Percentiles rank a stretch among this genome's conserved stretches.
Evolutionary conservation across 768 basidiomycete genomes (phyloP).

Genomic region (Rubroboletus pulcherrimus): DNA sequence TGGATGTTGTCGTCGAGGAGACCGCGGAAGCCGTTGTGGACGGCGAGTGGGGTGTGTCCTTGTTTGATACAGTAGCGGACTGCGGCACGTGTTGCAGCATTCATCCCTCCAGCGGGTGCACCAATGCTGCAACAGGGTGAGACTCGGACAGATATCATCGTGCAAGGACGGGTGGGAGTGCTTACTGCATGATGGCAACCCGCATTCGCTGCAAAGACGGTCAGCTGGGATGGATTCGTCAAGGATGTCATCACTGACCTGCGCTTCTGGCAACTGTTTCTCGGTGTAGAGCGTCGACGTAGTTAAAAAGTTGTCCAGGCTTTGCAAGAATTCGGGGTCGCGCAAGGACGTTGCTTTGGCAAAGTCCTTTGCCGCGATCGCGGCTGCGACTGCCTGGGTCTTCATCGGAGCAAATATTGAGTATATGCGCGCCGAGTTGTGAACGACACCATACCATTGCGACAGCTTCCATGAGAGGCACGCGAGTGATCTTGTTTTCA

Average conservation of each 20-base stretch:
- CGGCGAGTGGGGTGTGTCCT: slow-evolving; percentile 88
- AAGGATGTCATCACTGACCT: slow-evolving; percentile 32
- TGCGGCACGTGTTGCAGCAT: slow-evolving; percentile 92
- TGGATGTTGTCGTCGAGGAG: slow-evolving; percentile 84
- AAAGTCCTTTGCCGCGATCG: slow-evolving; percentile 82
- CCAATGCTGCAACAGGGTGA: slow-evolving; percentile 59
- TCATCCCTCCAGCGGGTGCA: slow-evolving; percentile 98
- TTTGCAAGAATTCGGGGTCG: slow-evolving; percentile 89
- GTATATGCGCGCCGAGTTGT: not conserved
- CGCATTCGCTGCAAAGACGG: slow-evolving; percentile 56
- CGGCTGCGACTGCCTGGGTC: slow-evolving; percentile 83
- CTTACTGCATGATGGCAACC: slow-evolving; percentile 82
- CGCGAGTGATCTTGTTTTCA: slow-evolving; percentile 92
- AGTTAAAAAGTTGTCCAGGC: slow-evolving; percentile 77
- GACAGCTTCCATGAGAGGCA: slow-evolving; percentile 92
- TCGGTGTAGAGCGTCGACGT: slow-evolving; percentile 61
- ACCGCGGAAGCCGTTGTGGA: slow-evolving; percentile 96
- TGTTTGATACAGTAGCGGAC: slow-evolving; percentile 90
- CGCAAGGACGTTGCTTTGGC: slow-evolving; percentile 81
- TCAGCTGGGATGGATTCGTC: slow-evolving; percentile 6
- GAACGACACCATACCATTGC: slow-evolving; percentile 52
- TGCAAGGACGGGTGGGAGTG: not conserved
- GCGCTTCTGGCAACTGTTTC: slow-evolving; percentile 46
- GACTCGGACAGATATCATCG: not conserved
- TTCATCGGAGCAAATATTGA: slow-evolving; percentile 29